Evolutionary conservation across 2,329 filamentous ascomycete species (phyloP).

Genomic region (Claviceps quebecensis): DNA sequence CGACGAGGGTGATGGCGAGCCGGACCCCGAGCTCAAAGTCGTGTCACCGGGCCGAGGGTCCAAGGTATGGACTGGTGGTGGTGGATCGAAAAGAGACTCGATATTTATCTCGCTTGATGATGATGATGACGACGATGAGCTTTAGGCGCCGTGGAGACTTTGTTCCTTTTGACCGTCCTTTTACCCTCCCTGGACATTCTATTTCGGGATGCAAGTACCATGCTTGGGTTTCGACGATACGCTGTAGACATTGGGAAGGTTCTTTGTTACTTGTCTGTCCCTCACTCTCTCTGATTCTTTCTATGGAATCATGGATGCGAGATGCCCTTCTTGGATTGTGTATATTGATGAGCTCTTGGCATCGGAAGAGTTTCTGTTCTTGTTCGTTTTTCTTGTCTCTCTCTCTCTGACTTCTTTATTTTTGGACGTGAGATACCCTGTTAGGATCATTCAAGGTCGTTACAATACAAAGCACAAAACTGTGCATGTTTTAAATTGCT

Average conservation of each 20-base stretch:
- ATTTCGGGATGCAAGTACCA: not conserved
- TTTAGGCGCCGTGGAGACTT: not conserved
- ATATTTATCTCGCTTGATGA: slow-evolving; percentile 26
- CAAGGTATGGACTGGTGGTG: slow-evolving; percentile 9
- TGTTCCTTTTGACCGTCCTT: not conserved
- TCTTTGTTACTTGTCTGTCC: not conserved
- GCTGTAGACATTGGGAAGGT: not conserved
- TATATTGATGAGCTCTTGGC: slow-evolving; percentile 8
- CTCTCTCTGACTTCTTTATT: not conserved
- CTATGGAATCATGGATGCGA: not conserved
- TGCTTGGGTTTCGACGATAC: not conserved
- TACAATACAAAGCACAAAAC: not conserved
- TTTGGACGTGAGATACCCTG: not conserved
- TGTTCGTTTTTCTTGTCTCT: not conserved
- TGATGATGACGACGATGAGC: slow-evolving; percentile 16
- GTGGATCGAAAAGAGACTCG: slow-evolving; percentile 15
- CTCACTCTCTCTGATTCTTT: not conserved
- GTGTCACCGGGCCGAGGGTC: not conserved
- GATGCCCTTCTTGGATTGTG: slow-evolving; percentile 9
- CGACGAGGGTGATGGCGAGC: not conserved
- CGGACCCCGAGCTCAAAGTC: not conserved
- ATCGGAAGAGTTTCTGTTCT: not conserved
- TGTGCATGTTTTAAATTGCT: not conserved
- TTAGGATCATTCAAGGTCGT: not conserved
- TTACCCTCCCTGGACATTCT: not conserved